Percentiles rank a stretch among this genome's conserved stretches.
phyloP scores from a whole-genome alignment of 352 stramenopile genomes.

The Globisporangium paroecandrum region DNA sequence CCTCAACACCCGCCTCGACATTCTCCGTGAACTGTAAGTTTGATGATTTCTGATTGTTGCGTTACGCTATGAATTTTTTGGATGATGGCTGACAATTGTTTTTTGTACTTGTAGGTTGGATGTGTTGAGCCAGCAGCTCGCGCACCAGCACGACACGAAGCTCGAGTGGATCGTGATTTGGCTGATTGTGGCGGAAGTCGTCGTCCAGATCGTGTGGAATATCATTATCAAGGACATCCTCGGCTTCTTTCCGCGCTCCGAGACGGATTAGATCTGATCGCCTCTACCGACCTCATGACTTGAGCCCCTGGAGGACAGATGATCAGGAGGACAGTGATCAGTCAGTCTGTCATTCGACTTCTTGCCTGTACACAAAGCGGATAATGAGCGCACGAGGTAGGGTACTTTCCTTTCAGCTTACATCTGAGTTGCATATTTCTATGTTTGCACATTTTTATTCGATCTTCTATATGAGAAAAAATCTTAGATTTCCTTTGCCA shows the following conservation, averaged over 20 bases:
- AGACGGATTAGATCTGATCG: constrained; percentile 27
- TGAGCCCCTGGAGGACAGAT: neutral
- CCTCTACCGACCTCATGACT: neutral
- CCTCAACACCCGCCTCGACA: constrained; percentile 92
- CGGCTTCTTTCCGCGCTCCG: constrained; percentile 74
- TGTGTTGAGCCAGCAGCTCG: constrained; percentile 90
- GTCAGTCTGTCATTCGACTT: neutral
- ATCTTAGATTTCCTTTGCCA: neutral
- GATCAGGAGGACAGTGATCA: neutral
- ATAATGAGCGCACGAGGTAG: neutral
- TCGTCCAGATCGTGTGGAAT: constrained; percentile 86
- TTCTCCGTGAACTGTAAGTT: constrained; percentile 89
- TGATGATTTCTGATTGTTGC: neutral
- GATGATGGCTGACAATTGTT: neutral
- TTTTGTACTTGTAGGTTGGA: constrained; percentile 60
- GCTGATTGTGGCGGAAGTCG: constrained; percentile 90
- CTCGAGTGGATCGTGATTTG: constrained; percentile 94
- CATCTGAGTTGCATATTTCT: constrained; percentile 3
- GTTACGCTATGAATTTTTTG: neutral
- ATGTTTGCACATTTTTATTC: neutral
- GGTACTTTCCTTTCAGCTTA: neutral
- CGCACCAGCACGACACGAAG: constrained; percentile 85
- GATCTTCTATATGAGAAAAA: neutral
- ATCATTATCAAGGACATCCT: constrained; percentile 89
- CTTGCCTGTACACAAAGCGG: neutral